Evolutionary conservation across 768 basidiomycete genomes (phyloP), one percentile per base, ranked within the genome.

Genomic region (Filobasidium floriforme): DNA sequence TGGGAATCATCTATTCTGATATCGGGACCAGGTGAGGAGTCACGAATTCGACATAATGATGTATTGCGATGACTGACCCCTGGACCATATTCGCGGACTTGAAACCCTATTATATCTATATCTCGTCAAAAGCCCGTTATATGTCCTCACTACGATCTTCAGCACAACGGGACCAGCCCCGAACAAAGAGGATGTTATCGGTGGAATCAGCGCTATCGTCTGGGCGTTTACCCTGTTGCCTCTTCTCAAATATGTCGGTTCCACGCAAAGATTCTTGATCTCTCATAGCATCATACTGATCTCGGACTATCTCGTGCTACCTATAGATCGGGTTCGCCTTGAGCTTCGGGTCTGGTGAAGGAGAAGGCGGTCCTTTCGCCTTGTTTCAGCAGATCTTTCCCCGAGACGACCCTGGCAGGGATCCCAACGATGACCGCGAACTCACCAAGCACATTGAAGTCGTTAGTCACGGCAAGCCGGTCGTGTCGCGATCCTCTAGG

Each of bases 361-460:
- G 87, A 22, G 87, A 89, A 75, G 87, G 87, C 11, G 87, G 87
- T 11, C 82, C 84, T 2, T 88, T 87, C 69, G 86, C 87, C 0
- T 75, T 87, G 11, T 70, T 60, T 52, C 65, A 68, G 19, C 57
- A 62, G 18, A 32, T 67, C 3, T 69, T 69, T 52, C 66, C 70
- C 40, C 65, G 60, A 15, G 26, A 41, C 18, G 43, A 52, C 29
- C 46, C 18, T 6, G 77, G 80, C 5, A 73, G 80, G 43, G 81
- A 83, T 65, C 73, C 77, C 40, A 83, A 84, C 66, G 81, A 81
- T 5, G 84, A 84, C 70, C 80, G 85, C 40, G 83, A 83, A 0
- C 79, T 86, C 51, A 86, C 84, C 0, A 82, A 82, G 0, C 84
- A 84, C 41, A 73, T 73, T 10, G 26, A 68, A 69, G 32, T 62